Base-by-base conservation (phyloP, 2,329 filamentous ascomycete genomes). In the Bimuria novae-zelandiae region DNA sequence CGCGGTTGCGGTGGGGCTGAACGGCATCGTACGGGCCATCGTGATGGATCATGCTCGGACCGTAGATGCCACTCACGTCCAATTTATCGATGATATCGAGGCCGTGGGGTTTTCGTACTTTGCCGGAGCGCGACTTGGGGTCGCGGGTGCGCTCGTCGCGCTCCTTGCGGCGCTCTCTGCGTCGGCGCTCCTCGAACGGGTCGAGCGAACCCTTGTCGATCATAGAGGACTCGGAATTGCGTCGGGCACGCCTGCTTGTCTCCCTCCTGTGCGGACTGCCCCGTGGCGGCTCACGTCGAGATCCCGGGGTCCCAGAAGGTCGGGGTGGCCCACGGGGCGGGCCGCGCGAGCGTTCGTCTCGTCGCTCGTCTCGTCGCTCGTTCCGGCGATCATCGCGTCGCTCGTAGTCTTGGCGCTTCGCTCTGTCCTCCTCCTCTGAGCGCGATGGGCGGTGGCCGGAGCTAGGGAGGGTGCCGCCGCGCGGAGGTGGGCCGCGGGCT, bases 21-120 rank as follows among this genome's bases (percentile, higher is more conserved):
- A 94, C 90, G 17, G 94, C 94, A 75, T 99, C 94, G 67, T 97
- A 99, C 4, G 94, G 94, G 0, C 94, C 94, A 68, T 97, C 94
- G 69, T 99, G 94, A 68, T 99, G 94, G 76, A 97, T 96, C 62
- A 96, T 79, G 76, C 93, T 92, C 65, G 89, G 90, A 52, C 94
- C 93, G 70, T 96, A 97, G 63, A 97, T 95, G 72, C 92, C 92
- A 4, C 92, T 97, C 57, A 94, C 92, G 77, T 97, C 94, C 60
- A 99, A 80, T 73, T 97, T 93, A 77, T 99, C 94, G 67, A 99
- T 97, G 40, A 97, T 84, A 72, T 99, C 94, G 60, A 97, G 74
- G 27, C 82, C 76, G 45, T 76, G 72, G 12, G 77, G 77, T 63
- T 74, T 76, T 66, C 65, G 71, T 29, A 75, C 68, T 57, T 66